Evolutionary conservation across 2,329 filamentous ascomycete species (phyloP), one percentile per base, ranked within the genome.

Genomic region (Xylariales sp.): DNA sequence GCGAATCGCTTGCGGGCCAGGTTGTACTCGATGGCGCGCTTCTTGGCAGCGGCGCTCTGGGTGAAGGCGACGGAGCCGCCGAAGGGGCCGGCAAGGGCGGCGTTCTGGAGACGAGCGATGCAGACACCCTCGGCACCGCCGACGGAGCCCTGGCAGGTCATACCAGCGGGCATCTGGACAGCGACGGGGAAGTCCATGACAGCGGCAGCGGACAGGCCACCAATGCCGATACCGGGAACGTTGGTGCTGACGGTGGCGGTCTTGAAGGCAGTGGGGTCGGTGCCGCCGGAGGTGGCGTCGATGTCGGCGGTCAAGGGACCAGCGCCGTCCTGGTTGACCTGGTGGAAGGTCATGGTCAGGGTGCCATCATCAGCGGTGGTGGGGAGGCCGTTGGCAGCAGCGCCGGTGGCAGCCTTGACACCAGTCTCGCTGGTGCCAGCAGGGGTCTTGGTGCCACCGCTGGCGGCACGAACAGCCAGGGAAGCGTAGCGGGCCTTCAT

Each of bases 311-410:
- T 71, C 37, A 83, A 61, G 4, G 77, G 77, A 6, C 79, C 80
- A 2, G 78, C 79, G 21, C 79, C 79, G 48, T 83, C 79, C 57
- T 82, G 78, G 69, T 83, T 83, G 61, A 83, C 72, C 64, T 83
- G 74, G 58, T 78, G 76, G 62, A 75, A 82, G 44, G 70, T 76
- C 71, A 83, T 70, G 43, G 65, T 68, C 53, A 83, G 61, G 29
- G 67, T 68, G 48, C 79, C 79, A 34, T 76, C 67, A 43, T 80
- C 74, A 19, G 66, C 60, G 39, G 67, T 69, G 8, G 79, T 83
- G 16, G 79, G 79, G 17, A 83, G 61, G 44, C 79, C 77, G 14
- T 53, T 53, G 2, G 54, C 39, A 14, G 73, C 66, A 39, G 77
- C 79, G 38, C 79, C 79, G 19, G 72, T 66, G 11, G 70, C 38